phyloP scores from a whole-genome alignment of 148 eudicot species.

The Rhododendron griersonianum region DNA sequence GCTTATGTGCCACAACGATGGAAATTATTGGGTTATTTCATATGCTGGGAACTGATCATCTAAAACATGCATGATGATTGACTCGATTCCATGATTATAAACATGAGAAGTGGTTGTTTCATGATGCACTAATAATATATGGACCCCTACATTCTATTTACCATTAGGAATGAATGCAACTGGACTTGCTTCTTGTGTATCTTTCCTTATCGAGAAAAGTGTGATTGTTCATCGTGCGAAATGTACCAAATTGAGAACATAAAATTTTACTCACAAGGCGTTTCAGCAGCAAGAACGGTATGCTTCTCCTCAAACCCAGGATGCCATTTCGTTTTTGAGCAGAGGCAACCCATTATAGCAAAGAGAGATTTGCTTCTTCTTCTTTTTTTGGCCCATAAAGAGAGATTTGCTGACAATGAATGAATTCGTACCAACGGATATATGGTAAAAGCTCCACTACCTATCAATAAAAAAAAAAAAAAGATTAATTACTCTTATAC shows the following conservation, averaged over 20 bases:
- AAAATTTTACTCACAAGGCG: conserved; percentile 48
- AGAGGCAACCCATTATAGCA: conserved; percentile 65
- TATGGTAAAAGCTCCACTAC: not conserved
- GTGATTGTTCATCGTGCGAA: not conserved
- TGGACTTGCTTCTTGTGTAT: too few species aligned
- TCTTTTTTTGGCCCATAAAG: not conserved
- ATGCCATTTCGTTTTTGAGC: conserved; percentile 45
- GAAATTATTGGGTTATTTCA: too few species aligned
- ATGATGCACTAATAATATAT: too few species aligned
- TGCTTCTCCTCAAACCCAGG: conserved; percentile 80
- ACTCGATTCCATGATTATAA: not conserved
- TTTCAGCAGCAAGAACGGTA: conserved; percentile 59
- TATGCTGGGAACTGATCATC: too few species aligned
- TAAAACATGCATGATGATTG: not conserved
- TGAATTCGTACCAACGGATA: not conserved
- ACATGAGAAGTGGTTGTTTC: too few species aligned
- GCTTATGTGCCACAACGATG: not conserved
- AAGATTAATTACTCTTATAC: too few species aligned
- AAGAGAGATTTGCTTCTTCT: not conserved
- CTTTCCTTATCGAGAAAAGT: not conserved
- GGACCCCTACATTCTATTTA: too few species aligned
- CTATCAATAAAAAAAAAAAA: too few species aligned
- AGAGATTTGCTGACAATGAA: not conserved
- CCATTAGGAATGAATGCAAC: too few species aligned
- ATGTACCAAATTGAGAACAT: not conserved